Evolutionary conservation across 305 asterid species (phyloP), one percentile per base, ranked within the genome.

Genomic region (Plantago lanceolata): DNA sequence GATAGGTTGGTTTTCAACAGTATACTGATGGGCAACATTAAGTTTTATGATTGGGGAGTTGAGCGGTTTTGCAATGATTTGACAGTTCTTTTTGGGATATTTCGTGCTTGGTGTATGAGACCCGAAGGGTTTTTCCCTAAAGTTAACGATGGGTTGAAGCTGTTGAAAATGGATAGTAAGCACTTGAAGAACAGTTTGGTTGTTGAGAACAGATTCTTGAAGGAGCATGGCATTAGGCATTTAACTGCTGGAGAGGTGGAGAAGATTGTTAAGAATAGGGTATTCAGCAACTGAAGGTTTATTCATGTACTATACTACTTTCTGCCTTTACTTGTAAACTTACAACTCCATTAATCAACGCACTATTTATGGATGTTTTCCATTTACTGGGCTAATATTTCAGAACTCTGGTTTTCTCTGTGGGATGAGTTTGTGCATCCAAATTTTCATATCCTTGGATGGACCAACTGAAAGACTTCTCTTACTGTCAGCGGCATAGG

Each of bases 101-200:
- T 93, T 59, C 73, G 83, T 28, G 74, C 72, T 26, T 85, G 95
- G 93, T 87, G 97, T 72, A 68, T 89, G 83, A 82, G 97, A 72
- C 96, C 98, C 21, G 92, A 93, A 79, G 98, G 97, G 59, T 93
- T 93, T 81, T 93, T 93, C 64, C 97, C 96, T 33, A 87, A 82
- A 68, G 64, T 78, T 35, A 75, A 73, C 8, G 95, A 85, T 58
- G 85, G 94, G 61, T 55, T 92, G 82, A 87, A 89, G 85, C 63
- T 92, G 78, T 68, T 89, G 76, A 79, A 65, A 71, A 70, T 82
- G 69, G 88, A 75, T 5, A 84, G 77, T 50, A 78, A 76, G 54
- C 78, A 77, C 60, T 63, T 78, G 72, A 77, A 79, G 63, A 81
- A 64, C 68, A 71, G 68, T 59, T 68, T 84, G 81, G 78, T 77